Conservation (phyloP, 1,139 yeast species). For the Waltiozyma sp. region DNA sequence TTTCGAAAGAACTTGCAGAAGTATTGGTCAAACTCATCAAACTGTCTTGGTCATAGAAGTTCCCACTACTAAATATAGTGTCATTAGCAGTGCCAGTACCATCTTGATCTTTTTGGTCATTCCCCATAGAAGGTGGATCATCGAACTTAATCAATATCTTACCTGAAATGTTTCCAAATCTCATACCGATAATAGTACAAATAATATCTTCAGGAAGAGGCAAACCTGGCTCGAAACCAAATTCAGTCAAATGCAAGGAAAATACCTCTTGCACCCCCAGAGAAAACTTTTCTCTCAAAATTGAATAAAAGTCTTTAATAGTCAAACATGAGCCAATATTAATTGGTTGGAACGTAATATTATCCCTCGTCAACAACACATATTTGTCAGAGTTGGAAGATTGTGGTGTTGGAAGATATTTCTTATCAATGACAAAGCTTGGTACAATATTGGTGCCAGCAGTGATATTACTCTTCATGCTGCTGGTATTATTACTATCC, state of each 20-base stretch:
- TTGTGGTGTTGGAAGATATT: slow-evolving; percentile 24
- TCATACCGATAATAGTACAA: slow-evolving; percentile 26
- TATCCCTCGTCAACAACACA: slow-evolving; percentile 53
- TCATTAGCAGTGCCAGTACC: not conserved
- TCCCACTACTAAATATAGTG: no score
- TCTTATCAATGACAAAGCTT: slow-evolving; percentile 20
- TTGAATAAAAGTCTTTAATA: slow-evolving; percentile 26
- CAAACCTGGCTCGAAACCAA: slow-evolving; percentile 52
- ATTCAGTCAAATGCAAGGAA: slow-evolving; percentile 61
- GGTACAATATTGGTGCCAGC: not conserved
- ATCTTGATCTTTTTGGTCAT: no score
- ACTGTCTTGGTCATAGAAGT: not conserved
- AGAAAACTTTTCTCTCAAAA: slow-evolving; percentile 30
- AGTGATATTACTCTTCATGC: not conserved
- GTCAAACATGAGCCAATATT: slow-evolving; percentile 25
- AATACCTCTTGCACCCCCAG: slow-evolving; percentile 33
- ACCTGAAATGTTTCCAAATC: slow-evolving; percentile 26
- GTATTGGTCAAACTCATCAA: not conserved
- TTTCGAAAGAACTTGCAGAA: slow-evolving; percentile 12
- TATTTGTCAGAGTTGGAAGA: slow-evolving; percentile 19
- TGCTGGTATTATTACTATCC: no score
- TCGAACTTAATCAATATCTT: slow-evolving; percentile 29
- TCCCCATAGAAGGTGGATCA: not conserved
- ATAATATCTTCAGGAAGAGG: slow-evolving; percentile 43
- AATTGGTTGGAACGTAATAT: slow-evolving; percentile 39